Conservation (phyloP, 768 basidiomycete genomes). For the Dictyophora rubrovolvata region DNA sequence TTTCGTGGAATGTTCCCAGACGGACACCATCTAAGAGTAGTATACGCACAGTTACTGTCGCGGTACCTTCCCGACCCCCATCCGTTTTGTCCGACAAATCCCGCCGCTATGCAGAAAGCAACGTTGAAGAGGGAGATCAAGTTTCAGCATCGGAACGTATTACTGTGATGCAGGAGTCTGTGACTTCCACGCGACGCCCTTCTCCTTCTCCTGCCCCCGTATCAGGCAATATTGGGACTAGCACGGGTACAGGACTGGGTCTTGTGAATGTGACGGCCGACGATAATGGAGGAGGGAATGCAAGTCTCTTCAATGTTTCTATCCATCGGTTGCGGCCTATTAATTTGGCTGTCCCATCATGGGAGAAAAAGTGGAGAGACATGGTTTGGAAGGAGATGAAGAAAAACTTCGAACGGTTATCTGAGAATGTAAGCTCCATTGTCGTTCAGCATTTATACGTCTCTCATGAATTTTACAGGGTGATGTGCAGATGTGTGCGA, state of each 20-base stretch:
- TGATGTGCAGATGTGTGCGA: constrained; percentile 71
- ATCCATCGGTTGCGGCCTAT: background rate
- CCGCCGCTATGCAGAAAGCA: background rate
- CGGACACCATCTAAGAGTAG: constrained; percentile 47
- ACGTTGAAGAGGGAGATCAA: background rate
- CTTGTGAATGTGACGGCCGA: constrained; percentile 4
- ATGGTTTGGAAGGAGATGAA: constrained; percentile 47
- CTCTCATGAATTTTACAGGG: constrained; percentile 35
- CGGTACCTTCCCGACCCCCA: background rate
- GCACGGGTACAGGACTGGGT: background rate
- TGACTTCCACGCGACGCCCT: constrained; percentile 1
- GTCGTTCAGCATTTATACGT: constrained; percentile 5
- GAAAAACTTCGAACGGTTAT: constrained; percentile 48
- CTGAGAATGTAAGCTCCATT: constrained; percentile 39
- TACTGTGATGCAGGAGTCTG: background rate
- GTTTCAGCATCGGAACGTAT: background rate
- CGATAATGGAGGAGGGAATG: background rate
- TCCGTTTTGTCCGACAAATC: background rate
- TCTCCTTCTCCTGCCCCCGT: background rate
- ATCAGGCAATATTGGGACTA: background rate
- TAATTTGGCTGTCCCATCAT: background rate
- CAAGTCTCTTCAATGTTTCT: background rate
- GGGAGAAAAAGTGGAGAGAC: constrained; percentile 32
- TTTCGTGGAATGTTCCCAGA: background rate
- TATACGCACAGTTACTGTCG: constrained; percentile 47